Evolutionary conservation across 805 yeast species (phyloP).

Genomic region (Groenewaldozyma tartarivorans): DNA sequence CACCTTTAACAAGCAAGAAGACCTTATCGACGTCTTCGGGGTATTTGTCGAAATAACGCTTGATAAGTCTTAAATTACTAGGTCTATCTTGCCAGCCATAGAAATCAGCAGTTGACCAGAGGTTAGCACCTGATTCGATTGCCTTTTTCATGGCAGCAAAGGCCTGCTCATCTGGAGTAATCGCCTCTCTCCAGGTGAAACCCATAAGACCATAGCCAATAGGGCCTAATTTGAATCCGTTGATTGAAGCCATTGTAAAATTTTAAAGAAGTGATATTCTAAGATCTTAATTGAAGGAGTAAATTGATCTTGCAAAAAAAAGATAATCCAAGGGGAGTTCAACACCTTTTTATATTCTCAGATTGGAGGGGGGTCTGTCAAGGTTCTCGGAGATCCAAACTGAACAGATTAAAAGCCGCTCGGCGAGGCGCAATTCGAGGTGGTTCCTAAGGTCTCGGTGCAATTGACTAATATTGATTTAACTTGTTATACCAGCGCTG

Average conservation of each 20-base stretch:
- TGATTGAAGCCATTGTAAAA: neutral
- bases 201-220: conserved; percentile 76
- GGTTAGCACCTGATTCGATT: conserved; percentile 37
- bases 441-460: too few relatives aligned
- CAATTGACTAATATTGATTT: too few relatives aligned
- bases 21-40: conserved; percentile 51
- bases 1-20: conserved; percentile 63
- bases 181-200: conserved; percentile 53
- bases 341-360: too few relatives aligned
- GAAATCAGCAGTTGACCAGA: conserved; percentile 71
- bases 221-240: conserved; percentile 6
- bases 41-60: conserved; percentile 46
- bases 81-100: conserved; percentile 46
- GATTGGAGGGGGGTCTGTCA: too few relatives aligned
- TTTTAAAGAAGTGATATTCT: too few relatives aligned
- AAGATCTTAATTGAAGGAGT: too few relatives aligned
- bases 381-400: too few relatives aligned
- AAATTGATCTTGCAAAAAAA: too few relatives aligned
- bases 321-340: too few relatives aligned
- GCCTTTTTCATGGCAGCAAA: conserved; percentile 46
- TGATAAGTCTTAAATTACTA: conserved; percentile 47
- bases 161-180: conserved; percentile 45
- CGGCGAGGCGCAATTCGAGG: too few relatives aligned
- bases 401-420: too few relatives aligned
- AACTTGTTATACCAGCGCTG: too few relatives aligned